phyloP scores from a whole-genome alignment of 2,329 filamentous ascomycete species.

The Beauveria bassiana region DNA sequence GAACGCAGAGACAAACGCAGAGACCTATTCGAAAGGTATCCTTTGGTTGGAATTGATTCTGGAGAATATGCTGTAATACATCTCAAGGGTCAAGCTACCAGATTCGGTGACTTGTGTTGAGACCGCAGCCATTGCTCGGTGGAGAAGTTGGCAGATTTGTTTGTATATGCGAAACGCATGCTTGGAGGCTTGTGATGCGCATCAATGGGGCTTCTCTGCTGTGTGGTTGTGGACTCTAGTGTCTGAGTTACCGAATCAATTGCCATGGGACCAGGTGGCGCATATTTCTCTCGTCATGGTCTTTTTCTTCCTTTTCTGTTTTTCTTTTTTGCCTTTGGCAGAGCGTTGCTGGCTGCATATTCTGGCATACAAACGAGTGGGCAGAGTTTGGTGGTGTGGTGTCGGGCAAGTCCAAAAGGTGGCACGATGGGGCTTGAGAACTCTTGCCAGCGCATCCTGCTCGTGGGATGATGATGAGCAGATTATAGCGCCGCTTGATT shows the following conservation, averaged over 20 bases:
- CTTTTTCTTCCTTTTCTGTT: too few relatives aligned
- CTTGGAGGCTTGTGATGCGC: neutral
- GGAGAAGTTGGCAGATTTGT: neutral
- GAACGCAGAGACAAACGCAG: too few relatives aligned
- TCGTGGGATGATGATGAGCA: neutral
- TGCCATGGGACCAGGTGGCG: neutral
- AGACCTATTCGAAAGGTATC: too few relatives aligned
- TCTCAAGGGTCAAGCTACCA: neutral
- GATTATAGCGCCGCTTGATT: neutral
- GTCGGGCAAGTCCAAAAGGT: neutral
- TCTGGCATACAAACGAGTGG: neutral
- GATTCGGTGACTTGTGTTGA: neutral
- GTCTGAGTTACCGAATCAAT: neutral
- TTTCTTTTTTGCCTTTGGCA: neutral
- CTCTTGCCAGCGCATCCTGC: constrained; percentile 3
- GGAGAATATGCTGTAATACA: neutral
- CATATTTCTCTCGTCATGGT: neutral
- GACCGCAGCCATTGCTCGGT: neutral
- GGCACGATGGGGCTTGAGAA: neutral
- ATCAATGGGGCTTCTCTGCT: neutral
- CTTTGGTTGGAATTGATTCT: neutral
- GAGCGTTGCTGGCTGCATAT: neutral
- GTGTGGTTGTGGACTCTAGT: too few relatives aligned
- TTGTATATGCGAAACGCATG: constrained; percentile 4
- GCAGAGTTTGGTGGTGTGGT: neutral